A percentile compares a stretch with the other conserved stretches of the same genome.
Evolutionary conservation across 441 rosid species (phyloP).

Genomic region (Caryocar brasiliense): DNA sequence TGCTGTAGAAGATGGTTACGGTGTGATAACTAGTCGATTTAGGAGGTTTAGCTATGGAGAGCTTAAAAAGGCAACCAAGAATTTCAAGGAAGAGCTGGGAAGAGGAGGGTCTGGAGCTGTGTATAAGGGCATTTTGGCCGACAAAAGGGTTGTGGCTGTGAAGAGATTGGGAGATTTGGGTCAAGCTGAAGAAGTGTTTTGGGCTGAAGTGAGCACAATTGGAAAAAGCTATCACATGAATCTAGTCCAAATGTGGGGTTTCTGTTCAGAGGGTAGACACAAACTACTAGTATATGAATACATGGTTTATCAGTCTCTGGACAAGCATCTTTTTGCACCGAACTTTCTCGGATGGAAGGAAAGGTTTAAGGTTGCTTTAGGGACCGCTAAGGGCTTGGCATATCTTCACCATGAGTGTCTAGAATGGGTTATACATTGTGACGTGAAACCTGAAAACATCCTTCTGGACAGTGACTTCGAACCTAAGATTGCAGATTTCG

Average conservation of each 20-base stretch:
- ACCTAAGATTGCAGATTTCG: slow-evolving; percentile 33
- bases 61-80: slow-evolving; percentile 23
- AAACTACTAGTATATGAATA: slow-evolving; percentile 27
- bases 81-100: slow-evolving; percentile 28
- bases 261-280: slow-evolving; percentile 20
- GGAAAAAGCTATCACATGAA: slow-evolving; percentile 34
- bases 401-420: slow-evolving; percentile 35
- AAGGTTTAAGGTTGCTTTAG: slow-evolving; percentile 25
- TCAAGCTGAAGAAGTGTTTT: slow-evolving; percentile 30
- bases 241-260: slow-evolving; percentile 27
- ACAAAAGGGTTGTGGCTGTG: slow-evolving; percentile 25
- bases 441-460: slow-evolving; percentile 35
- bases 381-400: slow-evolving; percentile 29
- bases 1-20: slow-evolving; percentile 17
- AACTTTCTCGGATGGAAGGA: slow-evolving; percentile 22
- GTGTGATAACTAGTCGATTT: slow-evolving; percentile 17
- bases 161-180: slow-evolving; percentile 20
- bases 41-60: slow-evolving; percentile 22
- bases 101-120: slow-evolving; percentile 30
- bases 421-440: slow-evolving; percentile 38
- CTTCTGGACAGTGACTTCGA: slow-evolving; percentile 23
- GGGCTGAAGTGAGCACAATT: slow-evolving; percentile 34
- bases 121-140: slow-evolving; percentile 25
- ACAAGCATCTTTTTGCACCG: slow-evolving; percentile 24
- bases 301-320: slow-evolving; percentile 21